A percentile compares a stretch with the other conserved stretches of the same genome.
Conservation (phyloP, 257 asterid genomes). For the Ophiorrhiza pumila region DNA sequence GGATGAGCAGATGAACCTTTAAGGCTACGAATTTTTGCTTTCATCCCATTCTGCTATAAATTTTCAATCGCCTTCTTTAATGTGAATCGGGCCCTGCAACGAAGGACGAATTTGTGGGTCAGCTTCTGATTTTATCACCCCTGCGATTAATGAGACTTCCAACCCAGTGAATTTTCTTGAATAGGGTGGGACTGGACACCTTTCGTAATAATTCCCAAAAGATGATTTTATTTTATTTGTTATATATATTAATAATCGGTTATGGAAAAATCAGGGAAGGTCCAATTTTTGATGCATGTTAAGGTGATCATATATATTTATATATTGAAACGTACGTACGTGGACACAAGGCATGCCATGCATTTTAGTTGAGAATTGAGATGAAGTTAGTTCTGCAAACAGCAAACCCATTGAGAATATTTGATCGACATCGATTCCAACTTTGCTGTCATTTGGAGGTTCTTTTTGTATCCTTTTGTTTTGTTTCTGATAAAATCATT, state of each 20-base stretch:
- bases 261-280: too few relatives aligned
- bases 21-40: conserved; percentile 20
- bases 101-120: conserved; percentile 17
- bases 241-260: too few relatives aligned
- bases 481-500: not conserved
- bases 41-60: not conserved
- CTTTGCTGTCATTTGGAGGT: not conserved
- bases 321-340: too few relatives aligned
- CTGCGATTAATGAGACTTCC: not conserved
- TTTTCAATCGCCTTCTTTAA: conserved; percentile 8
- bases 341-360: too few relatives aligned
- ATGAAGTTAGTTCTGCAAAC: not conserved
- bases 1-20: conserved; percentile 6
- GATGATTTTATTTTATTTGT: not conserved
- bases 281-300: too few relatives aligned
- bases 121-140: not conserved
- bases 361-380: too few relatives aligned
- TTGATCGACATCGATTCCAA: too few relatives aligned
- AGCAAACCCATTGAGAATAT: not conserved
- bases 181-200: conserved; percentile 2
- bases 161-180: conserved; percentile 7
- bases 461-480: not conserved
- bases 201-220: not conserved
- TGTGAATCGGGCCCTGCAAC: conserved; percentile 3
- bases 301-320: too few relatives aligned